Conservation (phyloP, 768 basidiomycete genomes). For the Hortiboletus campestris region DNA sequence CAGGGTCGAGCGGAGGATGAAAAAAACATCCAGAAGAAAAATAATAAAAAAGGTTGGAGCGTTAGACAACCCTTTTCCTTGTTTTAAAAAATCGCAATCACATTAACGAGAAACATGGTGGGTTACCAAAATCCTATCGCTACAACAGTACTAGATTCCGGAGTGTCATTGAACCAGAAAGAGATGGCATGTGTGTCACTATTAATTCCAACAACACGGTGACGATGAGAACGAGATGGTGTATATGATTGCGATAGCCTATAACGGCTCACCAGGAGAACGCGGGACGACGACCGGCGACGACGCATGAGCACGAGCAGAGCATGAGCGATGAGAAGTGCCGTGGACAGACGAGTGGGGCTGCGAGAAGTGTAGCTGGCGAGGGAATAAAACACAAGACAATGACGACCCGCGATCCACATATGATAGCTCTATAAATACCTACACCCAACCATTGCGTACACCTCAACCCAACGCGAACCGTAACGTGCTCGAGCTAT, state of each 20-base stretch:
- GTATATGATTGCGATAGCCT: conserved; percentile 1
- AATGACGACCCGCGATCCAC: background rate
- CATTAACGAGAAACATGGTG: background rate
- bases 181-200: conserved; percentile 1
- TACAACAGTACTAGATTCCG: background rate
- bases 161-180: conserved; percentile 3
- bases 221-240: background rate
- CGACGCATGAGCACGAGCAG: background rate
- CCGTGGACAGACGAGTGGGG: background rate
- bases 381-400: background rate
- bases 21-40: too few species aligned
- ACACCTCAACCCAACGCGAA: conserved; percentile 29
- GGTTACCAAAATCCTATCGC: background rate
- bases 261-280: conserved; percentile 13
- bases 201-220: conserved; percentile 9
- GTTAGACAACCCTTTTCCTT: too few species aligned
- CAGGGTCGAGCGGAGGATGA: too few species aligned
- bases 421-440: conserved; percentile 33
- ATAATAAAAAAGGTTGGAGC: too few species aligned
- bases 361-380: background rate
- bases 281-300: conserved; percentile 5
- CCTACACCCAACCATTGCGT: background rate
- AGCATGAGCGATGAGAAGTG: background rate
- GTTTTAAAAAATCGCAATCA: too few species aligned
- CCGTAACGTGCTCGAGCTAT: conserved; percentile 29